Conservation (phyloP, 2,329 filamentous ascomycete species). For the Grosmannia penicillata region DNA sequence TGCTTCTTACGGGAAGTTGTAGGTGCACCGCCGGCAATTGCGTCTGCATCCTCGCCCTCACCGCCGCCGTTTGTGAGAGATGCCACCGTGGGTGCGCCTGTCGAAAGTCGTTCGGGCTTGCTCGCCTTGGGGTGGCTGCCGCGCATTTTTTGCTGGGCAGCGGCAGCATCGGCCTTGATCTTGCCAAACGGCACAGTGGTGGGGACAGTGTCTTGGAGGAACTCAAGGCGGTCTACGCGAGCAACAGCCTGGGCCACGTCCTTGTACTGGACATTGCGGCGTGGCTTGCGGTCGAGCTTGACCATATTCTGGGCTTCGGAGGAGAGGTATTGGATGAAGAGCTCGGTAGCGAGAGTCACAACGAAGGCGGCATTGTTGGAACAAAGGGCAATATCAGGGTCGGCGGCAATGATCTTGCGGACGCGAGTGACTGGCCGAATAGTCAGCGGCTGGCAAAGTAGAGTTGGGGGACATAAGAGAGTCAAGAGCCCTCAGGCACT, state of each 20-base stretch:
- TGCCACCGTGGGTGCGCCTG: conserved; percentile 3
- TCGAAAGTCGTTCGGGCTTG: conserved; percentile 3
- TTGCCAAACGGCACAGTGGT: conserved; percentile 70
- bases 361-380: conserved; percentile 91
- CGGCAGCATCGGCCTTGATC: conserved; percentile 49
- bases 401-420: conserved; percentile 85
- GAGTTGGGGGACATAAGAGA: neutral
- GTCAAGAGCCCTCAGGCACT: conserved; percentile 17
- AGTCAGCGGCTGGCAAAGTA: neutral
- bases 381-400: conserved; percentile 72
- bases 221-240: conserved; percentile 86
- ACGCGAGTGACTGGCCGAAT: conserved; percentile 79
- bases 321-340: conserved; percentile 89
- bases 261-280: conserved; percentile 89
- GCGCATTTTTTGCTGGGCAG: conserved; percentile 31
- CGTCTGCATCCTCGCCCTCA: neutral
- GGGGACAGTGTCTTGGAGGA: conserved; percentile 80
- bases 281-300: conserved; percentile 80
- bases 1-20: conserved; percentile 8
- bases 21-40: neutral
- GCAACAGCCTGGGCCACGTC: conserved; percentile 80
- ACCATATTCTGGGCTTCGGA: conserved; percentile 76
- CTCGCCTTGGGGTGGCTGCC: neutral
- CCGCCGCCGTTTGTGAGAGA: conserved; percentile 5
- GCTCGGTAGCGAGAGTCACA: conserved; percentile 84